These are phyloP conservation scores for Anisodus tanguticus DNA, from an alignment of 257 asterid species.

Conservation along the genomic window DNA sequence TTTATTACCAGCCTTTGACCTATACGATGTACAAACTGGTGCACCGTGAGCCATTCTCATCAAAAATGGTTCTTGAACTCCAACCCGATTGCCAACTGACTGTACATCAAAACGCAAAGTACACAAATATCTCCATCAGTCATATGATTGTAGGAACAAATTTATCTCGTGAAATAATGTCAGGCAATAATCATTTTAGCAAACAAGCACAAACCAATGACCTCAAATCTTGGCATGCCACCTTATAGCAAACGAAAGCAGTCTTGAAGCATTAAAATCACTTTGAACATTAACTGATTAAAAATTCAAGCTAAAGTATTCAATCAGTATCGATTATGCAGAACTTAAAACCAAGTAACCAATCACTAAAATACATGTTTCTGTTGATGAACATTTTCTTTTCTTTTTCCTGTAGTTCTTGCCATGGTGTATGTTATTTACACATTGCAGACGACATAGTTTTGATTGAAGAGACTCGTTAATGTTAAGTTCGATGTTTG, in stretches of 20 bases:
- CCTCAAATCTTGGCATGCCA: conserved; percentile 19
- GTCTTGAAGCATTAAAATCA: conserved; percentile 19
- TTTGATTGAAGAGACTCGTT: too few relatives aligned
- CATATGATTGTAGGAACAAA: conserved; percentile 13
- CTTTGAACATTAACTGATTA: conserved; percentile 19
- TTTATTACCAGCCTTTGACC: conserved; percentile 57
- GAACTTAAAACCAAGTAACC: conserved; percentile 22
- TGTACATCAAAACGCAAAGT: conserved; percentile 48
- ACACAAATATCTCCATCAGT: conserved; percentile 20
- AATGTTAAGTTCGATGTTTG: too few relatives aligned
- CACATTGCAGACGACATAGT: too few relatives aligned
- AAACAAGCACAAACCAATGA: conserved; percentile 3
- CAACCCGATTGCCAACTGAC: conserved; percentile 97
- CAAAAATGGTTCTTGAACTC: conserved; percentile 91
- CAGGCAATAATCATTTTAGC: conserved; percentile 20
- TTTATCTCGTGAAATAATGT: conserved; percentile 17
- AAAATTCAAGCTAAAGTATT: not conserved
- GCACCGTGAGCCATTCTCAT: conserved; percentile 99
- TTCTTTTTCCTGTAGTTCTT: not conserved
- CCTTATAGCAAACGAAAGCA: not conserved
- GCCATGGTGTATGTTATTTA: too few relatives aligned
- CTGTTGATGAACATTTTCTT: conserved; percentile 10
- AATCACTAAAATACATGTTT: not conserved
- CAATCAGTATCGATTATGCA: not conserved
- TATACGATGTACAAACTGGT: conserved; percentile 57